Conservation (phyloP, 2,329 filamentous ascomycete genomes). For the Aspergillus pseudoterreus region DNA sequence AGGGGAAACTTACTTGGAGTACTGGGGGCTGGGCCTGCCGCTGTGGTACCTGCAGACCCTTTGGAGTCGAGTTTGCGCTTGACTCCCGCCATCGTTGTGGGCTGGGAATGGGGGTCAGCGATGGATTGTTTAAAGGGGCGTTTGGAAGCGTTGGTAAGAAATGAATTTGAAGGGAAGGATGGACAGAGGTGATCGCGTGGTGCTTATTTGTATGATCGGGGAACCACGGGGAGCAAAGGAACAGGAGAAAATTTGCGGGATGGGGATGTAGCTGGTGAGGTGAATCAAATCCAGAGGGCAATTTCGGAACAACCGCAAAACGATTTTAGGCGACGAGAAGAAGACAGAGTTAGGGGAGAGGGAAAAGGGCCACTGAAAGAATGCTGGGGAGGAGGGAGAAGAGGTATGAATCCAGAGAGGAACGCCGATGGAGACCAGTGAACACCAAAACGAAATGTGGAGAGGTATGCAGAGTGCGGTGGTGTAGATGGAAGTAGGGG, state of each 20-base stretch:
- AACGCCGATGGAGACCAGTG: neutral
- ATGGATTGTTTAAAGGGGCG: neutral
- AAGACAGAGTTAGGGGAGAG: neutral
- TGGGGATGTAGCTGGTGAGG: neutral
- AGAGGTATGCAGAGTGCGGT: neutral
- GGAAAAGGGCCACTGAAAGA: neutral
- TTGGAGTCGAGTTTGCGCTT: slow-evolving; percentile 30
- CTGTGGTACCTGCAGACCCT: slow-evolving; percentile 16
- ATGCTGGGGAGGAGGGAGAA: neutral
- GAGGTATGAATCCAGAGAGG: neutral
- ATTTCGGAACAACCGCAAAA: neutral
- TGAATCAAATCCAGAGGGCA: neutral
- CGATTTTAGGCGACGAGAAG: neutral
- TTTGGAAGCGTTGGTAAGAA: no score
- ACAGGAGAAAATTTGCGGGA: neutral
- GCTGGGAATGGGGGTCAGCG: slow-evolving; percentile 12
- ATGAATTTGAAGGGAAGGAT: neutral
- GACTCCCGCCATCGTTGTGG: slow-evolving; percentile 34
- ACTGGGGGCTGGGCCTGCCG: slow-evolving; percentile 17
- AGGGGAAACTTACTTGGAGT: slow-evolving; percentile 20
- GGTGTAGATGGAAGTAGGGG: neutral
- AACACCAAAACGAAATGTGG: neutral
- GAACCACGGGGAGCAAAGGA: neutral
- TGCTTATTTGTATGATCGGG: neutral
- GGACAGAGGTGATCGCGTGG: neutral